Evolutionary conservation across 768 basidiomycete genomes (phyloP).

Genomic region (Lactarius psammicola): DNA sequence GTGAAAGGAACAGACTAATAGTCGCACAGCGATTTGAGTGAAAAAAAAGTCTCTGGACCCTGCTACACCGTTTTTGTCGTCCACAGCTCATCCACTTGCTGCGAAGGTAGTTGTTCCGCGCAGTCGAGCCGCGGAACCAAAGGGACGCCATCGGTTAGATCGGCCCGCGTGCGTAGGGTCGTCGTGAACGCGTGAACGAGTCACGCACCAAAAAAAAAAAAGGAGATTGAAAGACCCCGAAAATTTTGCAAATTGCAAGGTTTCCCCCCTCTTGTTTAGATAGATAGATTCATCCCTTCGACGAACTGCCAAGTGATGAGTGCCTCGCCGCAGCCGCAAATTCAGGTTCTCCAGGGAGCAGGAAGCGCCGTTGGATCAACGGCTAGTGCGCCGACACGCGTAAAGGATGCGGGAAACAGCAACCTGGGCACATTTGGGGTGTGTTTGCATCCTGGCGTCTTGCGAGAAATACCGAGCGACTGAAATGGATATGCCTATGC

Average conservation of each 20-base stretch:
- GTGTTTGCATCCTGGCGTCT: constrained; percentile 29
- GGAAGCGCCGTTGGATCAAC: constrained; percentile 43
- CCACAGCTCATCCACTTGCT: not conserved
- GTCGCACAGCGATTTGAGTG: not conserved
- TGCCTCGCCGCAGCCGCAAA: constrained; percentile 29
- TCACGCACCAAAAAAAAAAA: not conserved
- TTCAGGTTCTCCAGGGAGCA: constrained; percentile 34
- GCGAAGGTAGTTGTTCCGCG: not conserved
- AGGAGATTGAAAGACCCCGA: not conserved
- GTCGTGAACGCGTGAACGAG: not conserved
- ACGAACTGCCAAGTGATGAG: constrained; percentile 29
- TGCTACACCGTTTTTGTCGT: not conserved
- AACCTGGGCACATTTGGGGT: constrained; percentile 75
- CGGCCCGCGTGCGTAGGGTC: constrained; percentile 10
- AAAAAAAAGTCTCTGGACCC: not conserved
- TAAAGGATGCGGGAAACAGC: constrained; percentile 52
- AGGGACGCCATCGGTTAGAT: constrained; percentile 7
- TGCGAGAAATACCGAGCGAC: constrained; percentile 1
- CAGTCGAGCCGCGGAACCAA: constrained; percentile 5
- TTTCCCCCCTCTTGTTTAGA: not conserved
- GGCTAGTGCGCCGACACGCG: constrained; percentile 52
- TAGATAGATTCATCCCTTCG: constrained; percentile 5
- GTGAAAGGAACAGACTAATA: not conserved
- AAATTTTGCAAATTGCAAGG: not conserved
- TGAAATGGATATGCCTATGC: constrained; percentile 19